phyloP scores from a whole-genome alignment of 306 rosid species.

The Fagus crenata region DNA sequence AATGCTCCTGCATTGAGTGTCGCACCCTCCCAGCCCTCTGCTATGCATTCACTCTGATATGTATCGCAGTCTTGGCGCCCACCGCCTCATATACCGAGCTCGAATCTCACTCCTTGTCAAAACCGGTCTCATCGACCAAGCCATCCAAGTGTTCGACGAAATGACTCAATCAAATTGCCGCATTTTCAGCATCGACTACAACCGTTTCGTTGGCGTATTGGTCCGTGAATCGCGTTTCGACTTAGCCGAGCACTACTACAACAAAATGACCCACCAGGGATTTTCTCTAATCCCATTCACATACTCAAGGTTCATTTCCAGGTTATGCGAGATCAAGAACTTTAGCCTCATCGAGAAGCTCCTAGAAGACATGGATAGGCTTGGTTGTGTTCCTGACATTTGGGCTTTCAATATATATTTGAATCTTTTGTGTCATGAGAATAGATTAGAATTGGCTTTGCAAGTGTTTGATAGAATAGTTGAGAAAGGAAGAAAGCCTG shows the following conservation, averaged over 20 bases:
- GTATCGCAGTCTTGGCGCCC: constrained; percentile 70
- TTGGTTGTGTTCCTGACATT: constrained; percentile 71
- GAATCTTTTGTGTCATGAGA: constrained; percentile 54
- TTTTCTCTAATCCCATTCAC: constrained; percentile 82
- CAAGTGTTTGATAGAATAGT: constrained; percentile 49
- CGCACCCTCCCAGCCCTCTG: constrained; percentile 21
- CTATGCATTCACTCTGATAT: constrained; percentile 73
- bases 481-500: constrained; percentile 64
- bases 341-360: constrained; percentile 58
- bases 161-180: constrained; percentile 81
- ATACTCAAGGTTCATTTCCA: constrained; percentile 86
- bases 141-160: constrained; percentile 76
- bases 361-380: constrained; percentile 55
- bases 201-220: constrained; percentile 85
- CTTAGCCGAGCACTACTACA: constrained; percentile 74
- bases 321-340: constrained; percentile 54
- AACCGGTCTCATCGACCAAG: constrained; percentile 70
- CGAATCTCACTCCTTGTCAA: constrained; percentile 59
- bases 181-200: constrained; percentile 71
- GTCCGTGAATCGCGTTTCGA: constrained; percentile 65
- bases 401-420: constrained; percentile 89
- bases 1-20: constrained; percentile 20
- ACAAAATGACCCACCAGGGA: constrained; percentile 64
- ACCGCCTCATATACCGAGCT: constrained; percentile 74
- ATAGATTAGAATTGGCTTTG: constrained; percentile 48